phyloP scores from a whole-genome alignment of 257 asterid species.

The Plantago major region DNA sequence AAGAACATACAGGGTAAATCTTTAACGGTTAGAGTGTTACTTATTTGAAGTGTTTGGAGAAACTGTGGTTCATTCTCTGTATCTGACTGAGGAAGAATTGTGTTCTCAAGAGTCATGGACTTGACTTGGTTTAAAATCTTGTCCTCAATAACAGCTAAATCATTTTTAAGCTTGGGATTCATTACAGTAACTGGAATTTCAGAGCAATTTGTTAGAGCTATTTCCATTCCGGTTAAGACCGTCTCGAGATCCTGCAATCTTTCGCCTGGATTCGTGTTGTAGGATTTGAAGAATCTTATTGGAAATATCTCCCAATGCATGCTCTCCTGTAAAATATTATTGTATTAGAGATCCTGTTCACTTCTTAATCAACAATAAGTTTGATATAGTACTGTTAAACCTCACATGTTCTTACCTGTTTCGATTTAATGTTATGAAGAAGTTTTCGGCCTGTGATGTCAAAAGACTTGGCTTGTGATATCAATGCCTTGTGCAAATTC shows the following conservation, averaged over 20 bases:
- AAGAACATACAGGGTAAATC: slow-evolving; percentile 61
- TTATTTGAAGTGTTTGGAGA: slow-evolving; percentile 46
- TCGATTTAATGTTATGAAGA: slow-evolving; percentile 50
- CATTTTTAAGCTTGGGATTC: slow-evolving; percentile 32
- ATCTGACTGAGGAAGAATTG: slow-evolving; percentile 43
- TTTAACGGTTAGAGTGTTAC: slow-evolving; percentile 20
- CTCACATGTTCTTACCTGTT: slow-evolving; percentile 46
- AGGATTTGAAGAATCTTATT: slow-evolving; percentile 38
- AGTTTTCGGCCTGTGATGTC: slow-evolving; percentile 43
- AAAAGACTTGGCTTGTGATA: slow-evolving; percentile 57
- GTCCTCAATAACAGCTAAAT: slow-evolving; percentile 26
- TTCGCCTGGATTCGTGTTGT: slow-evolving; percentile 46
- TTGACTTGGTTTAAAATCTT: slow-evolving; percentile 40
- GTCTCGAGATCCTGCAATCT: slow-evolving; percentile 45
- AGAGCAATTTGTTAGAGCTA: slow-evolving; percentile 40
- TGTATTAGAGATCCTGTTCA: background rate
- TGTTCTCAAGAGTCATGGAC: slow-evolving; percentile 31
- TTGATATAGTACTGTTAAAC: background rate
- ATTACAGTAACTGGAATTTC: slow-evolving; percentile 32
- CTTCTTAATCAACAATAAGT: background rate
- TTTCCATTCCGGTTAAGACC: slow-evolving; percentile 69
- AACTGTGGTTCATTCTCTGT: slow-evolving; percentile 26
- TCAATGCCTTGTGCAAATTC: slow-evolving; percentile 32
- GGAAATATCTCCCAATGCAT: slow-evolving; percentile 72
- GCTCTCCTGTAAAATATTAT: slow-evolving; percentile 48